Conservation (phyloP, 352 stramenopile species). For the Globisporangium barbulae region DNA sequence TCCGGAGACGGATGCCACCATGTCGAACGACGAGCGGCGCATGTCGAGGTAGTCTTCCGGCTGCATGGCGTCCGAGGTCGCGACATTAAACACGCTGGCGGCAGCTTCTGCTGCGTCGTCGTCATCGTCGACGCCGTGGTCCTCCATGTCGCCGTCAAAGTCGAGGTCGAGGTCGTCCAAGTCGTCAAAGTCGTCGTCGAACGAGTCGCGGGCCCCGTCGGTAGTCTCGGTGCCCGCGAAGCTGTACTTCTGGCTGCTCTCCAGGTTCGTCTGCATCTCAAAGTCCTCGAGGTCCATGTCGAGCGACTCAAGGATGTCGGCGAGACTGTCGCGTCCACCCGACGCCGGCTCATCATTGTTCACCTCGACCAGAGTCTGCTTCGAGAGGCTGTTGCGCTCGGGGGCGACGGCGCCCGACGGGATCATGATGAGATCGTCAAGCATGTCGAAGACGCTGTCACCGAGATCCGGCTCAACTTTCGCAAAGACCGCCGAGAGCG, state of each 20-base stretch:
- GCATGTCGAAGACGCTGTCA: constrained; percentile 87
- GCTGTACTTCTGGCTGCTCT: constrained; percentile 29
- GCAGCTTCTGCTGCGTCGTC: constrained; percentile 15
- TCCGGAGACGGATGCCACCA: constrained; percentile 60
- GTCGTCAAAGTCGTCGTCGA: constrained; percentile 63
- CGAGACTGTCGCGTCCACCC: constrained; percentile 55
- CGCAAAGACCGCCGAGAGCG: constrained; percentile 54
- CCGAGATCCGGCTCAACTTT: constrained; percentile 79
- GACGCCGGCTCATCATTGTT: constrained; percentile 29
- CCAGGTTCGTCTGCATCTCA: constrained; percentile 25
- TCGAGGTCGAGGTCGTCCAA: constrained; percentile 41
- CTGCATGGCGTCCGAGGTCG: constrained; percentile 13
- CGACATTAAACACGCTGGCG: constrained; percentile 4
- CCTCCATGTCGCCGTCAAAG: constrained; percentile 45
- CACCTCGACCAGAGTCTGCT: constrained; percentile 31
- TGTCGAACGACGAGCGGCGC: constrained; percentile 67
- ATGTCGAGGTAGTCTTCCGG: constrained; percentile 57
- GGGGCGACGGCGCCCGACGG: constrained; percentile 43
- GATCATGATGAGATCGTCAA: constrained; percentile 87
- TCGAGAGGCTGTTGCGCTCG: constrained; percentile 64
- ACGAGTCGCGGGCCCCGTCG: constrained; percentile 47
- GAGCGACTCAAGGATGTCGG: constrained; percentile 81
- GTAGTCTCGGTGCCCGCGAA: constrained; percentile 29
- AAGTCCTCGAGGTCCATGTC: constrained; percentile 86
- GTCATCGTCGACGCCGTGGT: constrained; percentile 47